Percentiles rank a stretch among this genome's conserved stretches.
Evolutionary conservation across 306 rosid genomes (phyloP).

Genomic region (Cucurbita moschata): DNA sequence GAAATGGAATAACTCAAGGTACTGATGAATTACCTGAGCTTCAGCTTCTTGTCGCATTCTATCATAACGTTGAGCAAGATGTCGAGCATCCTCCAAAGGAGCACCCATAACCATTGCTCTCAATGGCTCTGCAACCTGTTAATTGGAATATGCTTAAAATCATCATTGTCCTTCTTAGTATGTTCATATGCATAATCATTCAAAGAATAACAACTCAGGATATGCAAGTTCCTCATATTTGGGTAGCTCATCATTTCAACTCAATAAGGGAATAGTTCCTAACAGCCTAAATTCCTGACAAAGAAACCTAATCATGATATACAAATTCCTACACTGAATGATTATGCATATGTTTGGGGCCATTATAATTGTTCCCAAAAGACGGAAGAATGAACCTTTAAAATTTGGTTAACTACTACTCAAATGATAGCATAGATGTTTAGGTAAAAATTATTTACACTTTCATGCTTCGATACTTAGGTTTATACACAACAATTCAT

Average conservation of each 20-base stretch:
- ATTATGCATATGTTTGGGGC: not conserved
- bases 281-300: not conserved
- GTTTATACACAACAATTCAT: not conserved
- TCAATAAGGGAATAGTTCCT: not conserved
- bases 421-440: not conserved
- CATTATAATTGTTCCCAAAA: not conserved
- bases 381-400: not conserved
- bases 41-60: slow-evolving; percentile 96
- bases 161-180: not conserved
- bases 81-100: slow-evolving; percentile 95
- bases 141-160: not conserved
- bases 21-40: slow-evolving; percentile 53
- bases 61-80: slow-evolving; percentile 93
- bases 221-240: not conserved
- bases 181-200: not conserved
- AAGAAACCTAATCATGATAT: not conserved
- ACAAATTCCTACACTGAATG: not conserved
- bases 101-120: slow-evolving; percentile 97
- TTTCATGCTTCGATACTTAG: not conserved
- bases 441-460: not conserved
- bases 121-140: slow-evolving; percentile 84
- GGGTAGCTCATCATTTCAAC: not conserved
- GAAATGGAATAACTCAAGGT: not conserved
- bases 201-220: not conserved
- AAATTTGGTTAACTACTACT: not conserved